Percentiles rank a stretch among this genome's conserved stretches.
Conservation (phyloP, 2,329 filamentous ascomycete genomes). For the Ilyonectria sp. region DNA sequence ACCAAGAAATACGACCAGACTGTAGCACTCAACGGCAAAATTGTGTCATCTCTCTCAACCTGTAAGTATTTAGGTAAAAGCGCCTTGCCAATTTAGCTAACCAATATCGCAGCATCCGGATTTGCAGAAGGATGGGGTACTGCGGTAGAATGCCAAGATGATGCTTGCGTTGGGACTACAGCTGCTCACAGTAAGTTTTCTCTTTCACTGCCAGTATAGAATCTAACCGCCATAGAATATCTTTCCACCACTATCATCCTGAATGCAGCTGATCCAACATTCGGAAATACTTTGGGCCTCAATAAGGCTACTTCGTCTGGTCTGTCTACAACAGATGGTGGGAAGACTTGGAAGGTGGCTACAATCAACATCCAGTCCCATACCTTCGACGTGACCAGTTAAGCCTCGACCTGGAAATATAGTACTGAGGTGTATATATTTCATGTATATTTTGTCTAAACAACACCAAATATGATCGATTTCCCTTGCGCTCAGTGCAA, state of each 20-base stretch:
- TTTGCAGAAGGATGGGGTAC: conserved; percentile 37
- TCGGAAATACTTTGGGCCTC: conserved; percentile 26
- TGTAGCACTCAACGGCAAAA: conserved; percentile 13
- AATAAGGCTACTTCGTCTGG: conserved; percentile 34
- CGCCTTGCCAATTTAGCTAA: neutral
- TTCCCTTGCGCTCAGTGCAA: no score
- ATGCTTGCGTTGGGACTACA: conserved; percentile 31
- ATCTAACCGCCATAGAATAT: conserved; percentile 24
- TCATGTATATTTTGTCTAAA: no score
- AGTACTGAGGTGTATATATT: neutral
- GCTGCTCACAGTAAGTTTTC: conserved; percentile 27
- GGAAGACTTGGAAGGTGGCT: conserved; percentile 33
- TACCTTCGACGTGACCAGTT: conserved; percentile 29
- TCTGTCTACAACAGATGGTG: conserved; percentile 31
- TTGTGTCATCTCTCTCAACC: conserved; percentile 33
- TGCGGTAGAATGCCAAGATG: conserved; percentile 39
- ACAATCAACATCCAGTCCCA: conserved; percentile 36
- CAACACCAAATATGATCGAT: no score
- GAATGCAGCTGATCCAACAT: conserved; percentile 24
- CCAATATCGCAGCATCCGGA: conserved; percentile 26
- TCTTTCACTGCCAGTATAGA: neutral
- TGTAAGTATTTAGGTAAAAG: neutral
- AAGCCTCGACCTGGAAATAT: neutral
- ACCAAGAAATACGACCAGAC: conserved; percentile 37
- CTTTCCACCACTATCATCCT: conserved; percentile 32